Conservation (phyloP, 106 monocot species). For the Platanthera guangdongensis region DNA sequence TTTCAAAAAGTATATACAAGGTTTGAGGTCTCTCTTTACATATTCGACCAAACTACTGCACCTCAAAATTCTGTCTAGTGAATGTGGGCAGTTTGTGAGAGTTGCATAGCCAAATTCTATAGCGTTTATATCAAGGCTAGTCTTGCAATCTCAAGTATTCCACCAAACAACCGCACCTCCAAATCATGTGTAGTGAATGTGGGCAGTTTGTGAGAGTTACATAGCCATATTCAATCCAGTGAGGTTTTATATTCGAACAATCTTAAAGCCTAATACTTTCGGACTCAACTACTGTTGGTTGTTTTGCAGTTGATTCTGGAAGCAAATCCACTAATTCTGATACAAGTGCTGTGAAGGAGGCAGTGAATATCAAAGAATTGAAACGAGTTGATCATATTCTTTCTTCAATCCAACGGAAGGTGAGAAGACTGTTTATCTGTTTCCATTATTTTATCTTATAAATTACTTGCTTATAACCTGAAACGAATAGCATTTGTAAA, state of each 20-base stretch:
- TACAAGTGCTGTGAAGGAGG: slow-evolving; percentile 59
- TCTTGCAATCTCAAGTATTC: not conserved
- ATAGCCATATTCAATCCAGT: not conserved
- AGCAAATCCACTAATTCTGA: slow-evolving; percentile 43
- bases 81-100: no score
- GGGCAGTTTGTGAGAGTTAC: not conserved
- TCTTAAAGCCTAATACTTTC: not conserved
- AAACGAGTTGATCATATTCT: slow-evolving; percentile 96
- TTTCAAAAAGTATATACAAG: no score
- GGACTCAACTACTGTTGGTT: not conserved
- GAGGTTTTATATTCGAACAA: not conserved
- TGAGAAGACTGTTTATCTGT: slow-evolving; percentile 16
- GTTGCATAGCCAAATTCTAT: no score
- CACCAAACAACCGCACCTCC: not conserved
- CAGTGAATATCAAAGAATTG: slow-evolving; percentile 79
- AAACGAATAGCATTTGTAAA: not conserved
- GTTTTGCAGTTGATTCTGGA: slow-evolving; percentile 61
- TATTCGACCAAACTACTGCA: not conserved
- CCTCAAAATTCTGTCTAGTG: not conserved
- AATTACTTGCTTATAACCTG: not conserved
- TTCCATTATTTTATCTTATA: not conserved
- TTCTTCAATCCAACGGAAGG: slow-evolving; percentile 66
- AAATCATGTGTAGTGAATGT: not conserved
- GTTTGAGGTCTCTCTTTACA: no score
- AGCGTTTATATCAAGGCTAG: no score